A percentile compares a stretch with the other conserved stretches of the same genome.
Evolutionary conservation across 805 yeast species (phyloP).

Genomic region (Ogataea glucozyma): DNA sequence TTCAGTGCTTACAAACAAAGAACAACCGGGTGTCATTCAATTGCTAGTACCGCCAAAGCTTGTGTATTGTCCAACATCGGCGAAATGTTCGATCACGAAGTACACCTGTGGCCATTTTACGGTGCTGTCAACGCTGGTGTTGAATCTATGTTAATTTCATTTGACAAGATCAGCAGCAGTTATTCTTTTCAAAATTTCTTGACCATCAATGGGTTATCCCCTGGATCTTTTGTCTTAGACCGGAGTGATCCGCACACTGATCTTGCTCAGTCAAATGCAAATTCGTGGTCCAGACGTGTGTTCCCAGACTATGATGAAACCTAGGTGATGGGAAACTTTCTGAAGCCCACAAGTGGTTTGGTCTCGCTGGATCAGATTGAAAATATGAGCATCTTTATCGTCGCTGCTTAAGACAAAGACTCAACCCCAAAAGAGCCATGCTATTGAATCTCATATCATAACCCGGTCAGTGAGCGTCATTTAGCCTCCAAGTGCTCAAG

Average conservation of each 20-base stretch:
- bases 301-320: conserved; percentile 57
- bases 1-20: conserved; percentile 65
- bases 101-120: conserved; percentile 67
- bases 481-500: conserved; percentile 48
- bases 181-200: conserved; percentile 62
- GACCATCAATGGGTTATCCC: conserved; percentile 55
- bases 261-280: conserved; percentile 53
- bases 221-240: conserved; percentile 66
- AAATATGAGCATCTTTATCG: conserved; percentile 62
- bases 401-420: conserved; percentile 55
- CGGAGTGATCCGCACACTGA: conserved; percentile 69
- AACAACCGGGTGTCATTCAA: conserved; percentile 44
- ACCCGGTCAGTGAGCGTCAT: conserved; percentile 55
- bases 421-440: conserved; percentile 40
- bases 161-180: conserved; percentile 55
- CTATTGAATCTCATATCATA: conserved; percentile 49
- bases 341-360: conserved; percentile 55
- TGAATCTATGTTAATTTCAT: conserved; percentile 61
- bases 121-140: conserved; percentile 61
- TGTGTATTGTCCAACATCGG: conserved; percentile 50
- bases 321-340: conserved; percentile 56
- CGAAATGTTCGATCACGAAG: conserved; percentile 61
- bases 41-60: conserved; percentile 45
- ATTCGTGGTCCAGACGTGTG: conserved; percentile 63
- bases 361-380: conserved; percentile 52